A percentile compares a stretch with the other conserved stretches of the same genome.
Conservation (phyloP, 352 stramenopile genomes). For the Globisporangium camurandrum region DNA sequence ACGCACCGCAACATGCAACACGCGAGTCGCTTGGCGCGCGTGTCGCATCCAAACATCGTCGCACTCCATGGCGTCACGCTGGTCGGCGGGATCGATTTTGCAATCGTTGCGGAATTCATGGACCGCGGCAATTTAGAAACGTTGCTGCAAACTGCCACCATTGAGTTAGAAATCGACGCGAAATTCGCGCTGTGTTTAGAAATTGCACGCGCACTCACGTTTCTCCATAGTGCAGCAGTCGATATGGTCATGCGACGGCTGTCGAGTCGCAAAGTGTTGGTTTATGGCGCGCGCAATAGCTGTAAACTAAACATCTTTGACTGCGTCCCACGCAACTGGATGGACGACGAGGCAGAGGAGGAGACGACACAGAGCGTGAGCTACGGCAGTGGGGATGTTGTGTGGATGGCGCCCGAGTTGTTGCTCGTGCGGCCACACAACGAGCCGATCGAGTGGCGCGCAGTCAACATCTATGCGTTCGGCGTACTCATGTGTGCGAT, state of each 20-base stretch:
- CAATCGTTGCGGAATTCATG: constrained; percentile 68
- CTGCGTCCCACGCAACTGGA: constrained; percentile 35
- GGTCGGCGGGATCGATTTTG: constrained; percentile 71
- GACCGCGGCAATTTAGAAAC: constrained; percentile 58
- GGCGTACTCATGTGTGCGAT: constrained; percentile 55
- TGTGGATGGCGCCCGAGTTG: constrained; percentile 48
- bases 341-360: too few relatives aligned
- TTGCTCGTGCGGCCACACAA: too few relatives aligned
- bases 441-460: constrained; percentile 39
- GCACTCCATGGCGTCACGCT: constrained; percentile 57
- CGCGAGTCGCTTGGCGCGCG: constrained; percentile 29
- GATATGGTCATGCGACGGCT: constrained; percentile 41
- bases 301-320: constrained; percentile 64
- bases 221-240: constrained; percentile 46
- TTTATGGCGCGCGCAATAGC: constrained; percentile 24
- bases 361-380: constrained; percentile 16
- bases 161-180: constrained; percentile 40
- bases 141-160: constrained; percentile 43
- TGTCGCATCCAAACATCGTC: constrained; percentile 64
- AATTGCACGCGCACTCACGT: constrained; percentile 46
- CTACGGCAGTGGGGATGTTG: constrained; percentile 44
- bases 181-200: constrained; percentile 68
- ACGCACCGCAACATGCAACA: constrained; percentile 63
- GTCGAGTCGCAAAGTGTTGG: constrained; percentile 51
- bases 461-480: constrained; percentile 58